A percentile compares a stretch with the other conserved stretches of the same genome.
Evolutionary conservation across 2,329 filamentous ascomycete genomes (phyloP).

Genomic region (Exophiala bonariae): DNA sequence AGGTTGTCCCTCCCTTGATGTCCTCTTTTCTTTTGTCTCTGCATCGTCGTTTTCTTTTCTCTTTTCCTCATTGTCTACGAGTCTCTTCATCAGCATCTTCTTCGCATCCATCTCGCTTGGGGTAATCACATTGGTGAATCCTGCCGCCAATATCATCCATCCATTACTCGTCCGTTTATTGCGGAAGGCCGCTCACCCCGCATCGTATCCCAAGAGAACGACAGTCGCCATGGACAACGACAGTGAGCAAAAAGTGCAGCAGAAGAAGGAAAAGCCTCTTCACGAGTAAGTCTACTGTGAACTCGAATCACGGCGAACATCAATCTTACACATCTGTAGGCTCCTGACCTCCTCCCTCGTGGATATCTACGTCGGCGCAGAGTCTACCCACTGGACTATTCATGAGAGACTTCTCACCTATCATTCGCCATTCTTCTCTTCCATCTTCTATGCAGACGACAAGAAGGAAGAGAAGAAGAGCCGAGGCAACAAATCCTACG

Average conservation of each 20-base stretch:
- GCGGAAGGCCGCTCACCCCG: background rate
- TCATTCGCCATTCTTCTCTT: slow-evolving; percentile 55
- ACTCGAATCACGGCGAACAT: background rate
- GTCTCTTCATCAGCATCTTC: background rate
- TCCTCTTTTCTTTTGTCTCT: slow-evolving; percentile 2
- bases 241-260: slow-evolving; percentile 10
- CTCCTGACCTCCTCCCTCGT: slow-evolving; percentile 56
- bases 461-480: slow-evolving; percentile 33
- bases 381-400: slow-evolving; percentile 56
- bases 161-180: background rate
- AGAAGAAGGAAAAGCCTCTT: slow-evolving; percentile 39
- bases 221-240: slow-evolving; percentile 24
- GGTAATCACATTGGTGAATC: background rate
- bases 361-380: slow-evolving; percentile 56
- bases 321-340: slow-evolving; percentile 32
- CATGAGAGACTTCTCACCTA: slow-evolving; percentile 59
- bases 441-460: slow-evolving; percentile 48
- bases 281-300: slow-evolving; percentile 37
- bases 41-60: background rate
- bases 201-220: background rate
- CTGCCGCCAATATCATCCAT: background rate
- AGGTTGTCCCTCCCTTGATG: slow-evolving; percentile 1
- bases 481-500: slow-evolving; percentile 37
- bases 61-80: background rate
- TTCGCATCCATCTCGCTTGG: background rate